Base-by-base conservation (phyloP, 805 yeast genomes). In the Metschnikowia sp. region DNA sequence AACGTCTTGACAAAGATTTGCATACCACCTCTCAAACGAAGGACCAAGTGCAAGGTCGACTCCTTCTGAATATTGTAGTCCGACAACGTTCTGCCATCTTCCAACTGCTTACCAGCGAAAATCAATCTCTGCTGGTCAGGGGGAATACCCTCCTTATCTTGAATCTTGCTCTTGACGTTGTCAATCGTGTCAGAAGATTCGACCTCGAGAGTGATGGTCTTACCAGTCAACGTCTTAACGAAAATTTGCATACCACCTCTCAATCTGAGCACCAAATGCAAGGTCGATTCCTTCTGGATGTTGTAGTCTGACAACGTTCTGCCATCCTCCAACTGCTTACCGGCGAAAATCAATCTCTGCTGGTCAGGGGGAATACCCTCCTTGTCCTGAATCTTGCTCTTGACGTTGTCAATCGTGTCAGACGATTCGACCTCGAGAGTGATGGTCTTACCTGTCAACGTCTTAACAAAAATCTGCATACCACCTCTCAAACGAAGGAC, bases 401-500 rank as follows among this genome's bases (percentile, higher is more conserved):
- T 71, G 55, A 91, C 97, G 66, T 88, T 89, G 82, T 90, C 97
- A 69, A 92, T 89, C 55, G 97, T 89, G 81, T 91, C 97, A 52
- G 96, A 88, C 56, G 97, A 89, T 79, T 90, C 97, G 61, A 90
- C 97, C 80, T 91, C 97, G 60, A 90, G 83, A 72, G 97, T 90
- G 51, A 79, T 79, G 32, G 83, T 79, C 68, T 79, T 79, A 65
- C 84, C 84, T 22, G 84, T 79, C 56, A 79, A 69, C 29, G 83
- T 78, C 65, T 79, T 78, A 49, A 62, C 67, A 39, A 72, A 71
- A 52, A 81, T 80, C 65, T 79, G 83, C 84, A 65, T 73, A 79
- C 96, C 97, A 81, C 98, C 98, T 82, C 97, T 88, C 74, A 92
- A 87, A 83, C 97, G 90, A 61, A 92, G 80, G 60, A 92, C 98